These are phyloP conservation scores for Kluyveromyces sp. DNA, from an alignment of 1,139 yeast species.

Conservation along the genomic window DNA sequence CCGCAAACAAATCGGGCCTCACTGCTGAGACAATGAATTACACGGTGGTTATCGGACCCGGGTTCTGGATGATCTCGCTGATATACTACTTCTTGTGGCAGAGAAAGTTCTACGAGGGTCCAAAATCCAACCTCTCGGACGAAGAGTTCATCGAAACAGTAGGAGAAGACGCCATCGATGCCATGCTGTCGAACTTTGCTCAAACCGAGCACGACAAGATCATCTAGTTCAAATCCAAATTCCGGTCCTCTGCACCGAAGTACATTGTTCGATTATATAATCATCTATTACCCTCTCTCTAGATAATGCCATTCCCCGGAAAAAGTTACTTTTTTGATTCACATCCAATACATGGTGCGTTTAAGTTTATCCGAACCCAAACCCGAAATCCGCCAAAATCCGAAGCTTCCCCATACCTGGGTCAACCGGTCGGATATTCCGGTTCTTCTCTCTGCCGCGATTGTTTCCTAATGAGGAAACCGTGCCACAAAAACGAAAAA, in stretches of 20 bases:
- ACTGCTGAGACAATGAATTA: conserved; percentile 43
- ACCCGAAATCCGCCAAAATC: no score
- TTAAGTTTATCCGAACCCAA: no score
- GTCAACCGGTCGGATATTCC: background rate
- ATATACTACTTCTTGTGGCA: conserved; percentile 40
- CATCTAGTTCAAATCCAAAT: background rate
- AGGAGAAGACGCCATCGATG: conserved; percentile 13
- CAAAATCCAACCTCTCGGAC: conserved; percentile 37
- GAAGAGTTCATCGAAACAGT: conserved; percentile 11
- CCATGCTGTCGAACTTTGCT: conserved; percentile 9
- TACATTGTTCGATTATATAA: no score
- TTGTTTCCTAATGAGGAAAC: no score
- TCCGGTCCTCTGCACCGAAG: no score
- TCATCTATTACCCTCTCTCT: no score
- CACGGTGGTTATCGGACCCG: conserved; percentile 45
- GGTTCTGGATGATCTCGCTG: conserved; percentile 39
- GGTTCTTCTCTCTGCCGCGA: background rate
- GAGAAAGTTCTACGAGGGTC: conserved; percentile 41
- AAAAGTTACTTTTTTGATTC: no score
- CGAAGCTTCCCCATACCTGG: no score
- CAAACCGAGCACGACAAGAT: conserved; percentile 5
- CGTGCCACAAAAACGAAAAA: background rate
- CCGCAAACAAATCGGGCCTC: conserved; percentile 33
- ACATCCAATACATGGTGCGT: no score
- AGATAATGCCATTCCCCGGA: no score